Base-by-base conservation (phyloP, 169 alveolate genomes). In the Cyclospora cayetanensis region DNA sequence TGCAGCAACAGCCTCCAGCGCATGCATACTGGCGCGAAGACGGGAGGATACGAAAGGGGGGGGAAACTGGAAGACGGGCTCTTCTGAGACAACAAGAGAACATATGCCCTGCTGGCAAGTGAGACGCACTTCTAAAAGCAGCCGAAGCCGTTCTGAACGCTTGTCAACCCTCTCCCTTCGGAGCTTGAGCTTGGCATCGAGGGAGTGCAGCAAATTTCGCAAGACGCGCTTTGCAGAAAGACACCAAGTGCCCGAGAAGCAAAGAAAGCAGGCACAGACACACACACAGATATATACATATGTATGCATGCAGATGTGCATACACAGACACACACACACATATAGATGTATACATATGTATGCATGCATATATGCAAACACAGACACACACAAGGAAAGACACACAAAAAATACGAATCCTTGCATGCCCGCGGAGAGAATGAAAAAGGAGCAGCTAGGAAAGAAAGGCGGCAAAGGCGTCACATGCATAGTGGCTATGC, bases 141-240 rank as follows among this genome's bases (percentile, higher is more conserved):
- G 43, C 68, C 91, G 72, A 22, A 84, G 82, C 18, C 79, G 77
- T 42, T 84, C 91, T 15, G 91, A 53, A 20, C 66, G 55, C 20
- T 66, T 37, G n/a, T 84, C 91, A 2, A 72, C 91, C 1, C 91
- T 27, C 35, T 84, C 91, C 22, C 91, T 53, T 50, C 66, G 55
- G 50, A 43, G 66, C 29, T 72, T 70, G 5, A 84, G 68, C 46
- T 39, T 25, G 27, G 46, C 39, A 22, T 84, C 63, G 41, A 84
- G 46, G 65, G 79, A 70, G 65, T 39, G 50, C 80, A 84, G 68
- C 80, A 53, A 52, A n/a, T 22, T 63, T 20, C 91, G 63, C 66
- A 84, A 82, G 41, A 42, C 77, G 41, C 77, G 77, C 77, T n/a
- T n/a, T 65, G 77, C 42, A 65, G 29, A 27, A 29, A n/a, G n/a